phyloP scores from a whole-genome alignment of 345 rosid genomes.

The Brassica rapa region DNA sequence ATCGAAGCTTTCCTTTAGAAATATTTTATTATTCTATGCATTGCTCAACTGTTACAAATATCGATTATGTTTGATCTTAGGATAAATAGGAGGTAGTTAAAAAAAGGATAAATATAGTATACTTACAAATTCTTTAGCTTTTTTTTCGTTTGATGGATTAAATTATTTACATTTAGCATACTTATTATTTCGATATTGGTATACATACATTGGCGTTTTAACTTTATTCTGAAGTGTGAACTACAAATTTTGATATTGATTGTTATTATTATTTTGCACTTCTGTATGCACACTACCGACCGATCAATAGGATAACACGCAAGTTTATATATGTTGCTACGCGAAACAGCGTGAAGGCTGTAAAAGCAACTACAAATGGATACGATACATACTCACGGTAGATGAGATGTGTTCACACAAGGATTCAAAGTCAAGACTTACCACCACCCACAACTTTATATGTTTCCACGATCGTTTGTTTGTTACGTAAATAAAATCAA shows the following conservation, averaged over 20 bases:
- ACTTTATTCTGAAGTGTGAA: background rate
- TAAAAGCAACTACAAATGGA: background rate
- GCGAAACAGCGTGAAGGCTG: background rate
- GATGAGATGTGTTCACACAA: background rate
- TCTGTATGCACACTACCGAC: background rate
- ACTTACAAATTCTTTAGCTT: background rate
- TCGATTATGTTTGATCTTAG: background rate
- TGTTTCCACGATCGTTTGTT: background rate
- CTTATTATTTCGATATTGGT: background rate
- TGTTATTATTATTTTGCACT: background rate
- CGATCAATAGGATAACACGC: background rate
- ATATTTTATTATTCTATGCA: background rate
- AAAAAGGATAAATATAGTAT: background rate
- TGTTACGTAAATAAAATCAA: background rate
- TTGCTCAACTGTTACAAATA: background rate
- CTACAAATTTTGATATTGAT: background rate
- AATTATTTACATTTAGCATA: background rate
- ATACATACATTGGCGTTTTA: background rate
- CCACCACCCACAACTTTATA: background rate
- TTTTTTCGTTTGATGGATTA: background rate
- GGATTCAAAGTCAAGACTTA: background rate
- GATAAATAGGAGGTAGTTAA: background rate
- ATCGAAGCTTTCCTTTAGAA: conserved; percentile 47
- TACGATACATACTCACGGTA: background rate
- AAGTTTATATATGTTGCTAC: background rate